Conservation (phyloP, 78 protist species). For the Emiliania huxleyi region DNA sequence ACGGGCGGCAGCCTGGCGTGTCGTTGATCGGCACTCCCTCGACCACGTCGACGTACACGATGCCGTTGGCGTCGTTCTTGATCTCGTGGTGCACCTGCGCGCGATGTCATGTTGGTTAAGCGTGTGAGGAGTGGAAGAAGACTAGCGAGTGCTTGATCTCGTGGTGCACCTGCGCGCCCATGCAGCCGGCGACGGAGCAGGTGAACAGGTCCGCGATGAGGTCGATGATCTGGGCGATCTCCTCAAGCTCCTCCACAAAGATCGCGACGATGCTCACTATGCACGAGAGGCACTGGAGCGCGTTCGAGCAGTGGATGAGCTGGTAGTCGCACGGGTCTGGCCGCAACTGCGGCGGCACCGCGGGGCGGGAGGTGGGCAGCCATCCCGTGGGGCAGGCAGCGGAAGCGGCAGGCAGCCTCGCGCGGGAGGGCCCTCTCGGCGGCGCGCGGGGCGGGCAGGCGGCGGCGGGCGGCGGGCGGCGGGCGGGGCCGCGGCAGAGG, state of each 20-base stretch:
- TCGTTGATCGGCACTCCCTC: background rate
- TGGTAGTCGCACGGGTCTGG: background rate
- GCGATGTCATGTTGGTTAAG: too few relatives aligned
- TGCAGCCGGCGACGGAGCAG: background rate
- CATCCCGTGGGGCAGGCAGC: too few relatives aligned
- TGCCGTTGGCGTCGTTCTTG: background rate
- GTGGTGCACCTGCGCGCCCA: background rate
- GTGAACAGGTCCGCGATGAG: background rate
- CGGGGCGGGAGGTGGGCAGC: too few relatives aligned
- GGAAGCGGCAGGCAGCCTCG: too few relatives aligned
- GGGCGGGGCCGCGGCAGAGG: too few relatives aligned
- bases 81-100: background rate
- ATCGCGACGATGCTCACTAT: background rate
- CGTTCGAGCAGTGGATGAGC: background rate
- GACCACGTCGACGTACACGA: background rate
- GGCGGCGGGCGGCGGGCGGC: too few relatives aligned
- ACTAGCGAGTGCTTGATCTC: too few relatives aligned
- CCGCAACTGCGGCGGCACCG: too few relatives aligned
- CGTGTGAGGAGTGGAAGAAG: too few relatives aligned
- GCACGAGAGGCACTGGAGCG: background rate
- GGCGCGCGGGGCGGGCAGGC: too few relatives aligned
- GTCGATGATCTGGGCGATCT: background rate
- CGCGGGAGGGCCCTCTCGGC: too few relatives aligned
- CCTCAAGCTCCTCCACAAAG: background rate
- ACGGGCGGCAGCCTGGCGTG: too few relatives aligned